Conservation (phyloP, 306 rosid species). For the Begonia fuchsioides region DNA sequence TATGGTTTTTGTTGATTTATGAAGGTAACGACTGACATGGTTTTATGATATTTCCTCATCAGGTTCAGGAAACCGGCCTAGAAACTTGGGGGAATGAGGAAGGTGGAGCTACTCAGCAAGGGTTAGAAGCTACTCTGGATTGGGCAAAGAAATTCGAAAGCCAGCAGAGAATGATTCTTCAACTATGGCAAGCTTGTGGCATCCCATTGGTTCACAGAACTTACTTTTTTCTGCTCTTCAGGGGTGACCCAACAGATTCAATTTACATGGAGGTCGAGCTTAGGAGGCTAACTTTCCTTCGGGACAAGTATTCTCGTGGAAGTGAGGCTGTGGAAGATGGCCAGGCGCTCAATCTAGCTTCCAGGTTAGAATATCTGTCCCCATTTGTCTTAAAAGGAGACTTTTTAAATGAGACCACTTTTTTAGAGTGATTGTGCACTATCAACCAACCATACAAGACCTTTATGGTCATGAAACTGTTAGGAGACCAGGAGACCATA, state of each 20-base stretch:
- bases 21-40: neutral
- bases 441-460: too few relatives aligned
- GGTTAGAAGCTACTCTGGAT: constrained; percentile 32
- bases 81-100: constrained; percentile 31
- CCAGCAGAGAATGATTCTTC: constrained; percentile 51
- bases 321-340: constrained; percentile 31
- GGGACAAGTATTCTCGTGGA: constrained; percentile 43
- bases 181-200: constrained; percentile 66
- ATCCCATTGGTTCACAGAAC: constrained; percentile 78
- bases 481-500: too few relatives aligned
- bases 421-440: too few relatives aligned
- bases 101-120: constrained; percentile 42
- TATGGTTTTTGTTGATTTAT: neutral
- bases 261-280: constrained; percentile 83
- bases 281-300: constrained; percentile 60
- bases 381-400: too few relatives aligned
- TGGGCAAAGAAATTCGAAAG: constrained; percentile 71
- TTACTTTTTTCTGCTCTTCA: constrained; percentile 81
- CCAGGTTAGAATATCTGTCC: constrained; percentile 39
- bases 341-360: constrained; percentile 37
- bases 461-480: too few relatives aligned
- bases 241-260: constrained; percentile 68
- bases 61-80: constrained; percentile 31
- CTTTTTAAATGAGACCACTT: too few relatives aligned
- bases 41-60: constrained; percentile 7